Evolutionary conservation across 768 basidiomycete species (phyloP), one percentile per base, ranked within the genome.

Genomic region (Gautieria morchelliformis): DNA sequence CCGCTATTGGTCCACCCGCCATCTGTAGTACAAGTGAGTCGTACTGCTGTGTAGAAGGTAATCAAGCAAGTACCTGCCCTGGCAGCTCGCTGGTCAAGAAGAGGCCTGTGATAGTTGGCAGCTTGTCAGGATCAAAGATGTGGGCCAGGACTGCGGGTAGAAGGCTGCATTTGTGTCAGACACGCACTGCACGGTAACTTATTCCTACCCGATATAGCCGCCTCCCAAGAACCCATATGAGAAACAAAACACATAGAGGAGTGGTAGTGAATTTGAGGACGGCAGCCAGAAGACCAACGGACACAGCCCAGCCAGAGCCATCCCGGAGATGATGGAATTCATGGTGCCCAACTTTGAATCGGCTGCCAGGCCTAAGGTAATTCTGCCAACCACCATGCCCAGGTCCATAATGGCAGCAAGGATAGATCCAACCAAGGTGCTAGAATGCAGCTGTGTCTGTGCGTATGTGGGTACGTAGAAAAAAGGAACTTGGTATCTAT

Each of bases 391-490:
- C n/a, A 37, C 27, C n/a, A 56, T 17, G 19, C 55, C 55, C 32
- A 56, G 44, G 46, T 56, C 55, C 7, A 56, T 4, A 15, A 49
- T 24, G 8, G 55, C 55, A 14, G 55, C 48, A n/a, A 56, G 33
- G 15, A 35, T 56, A 37, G 55, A 46, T 12, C 55, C 55, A 6
- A 49, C 45, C 14, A 47, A 5, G 46, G 55, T 47, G 15, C 45
- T 46, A 10, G 55, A 6, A 2, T 49, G 27, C 12, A 56, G 46
- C 35, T 56, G 42, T 14, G 33, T 32, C 41, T 56, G 22, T 10
- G 55, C 55, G 24, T 48, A 56, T 15, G 55, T 56, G 10, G 55
- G 55, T 10, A 56, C 55, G 20, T 48, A 56, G 24, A 30, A 56
- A 35, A 33, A 56, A 20, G 55, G 55, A 2, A 47, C 35, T 24